Evolutionary conservation across 1,284 basidiomycete genomes (phyloP).

Genomic region (Puccinia triticina): DNA sequence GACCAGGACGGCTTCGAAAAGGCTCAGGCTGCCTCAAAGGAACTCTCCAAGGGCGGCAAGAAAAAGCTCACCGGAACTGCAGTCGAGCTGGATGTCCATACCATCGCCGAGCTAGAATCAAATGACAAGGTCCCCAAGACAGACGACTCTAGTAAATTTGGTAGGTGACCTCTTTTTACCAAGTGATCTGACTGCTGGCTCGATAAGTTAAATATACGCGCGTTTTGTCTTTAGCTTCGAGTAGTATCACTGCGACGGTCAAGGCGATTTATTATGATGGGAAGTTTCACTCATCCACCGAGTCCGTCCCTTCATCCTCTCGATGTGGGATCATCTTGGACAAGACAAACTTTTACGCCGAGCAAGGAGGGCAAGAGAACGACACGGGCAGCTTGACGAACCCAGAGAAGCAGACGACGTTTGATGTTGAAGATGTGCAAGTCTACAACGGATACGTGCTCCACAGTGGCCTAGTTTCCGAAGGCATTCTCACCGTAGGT

Average conservation of each 20-base stretch:
- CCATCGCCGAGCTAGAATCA: slow-evolving; percentile 83
- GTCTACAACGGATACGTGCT: slow-evolving; percentile 81
- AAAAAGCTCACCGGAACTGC: slow-evolving; percentile 66
- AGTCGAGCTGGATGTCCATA: slow-evolving; percentile 94
- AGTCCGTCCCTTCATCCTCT: slow-evolving; percentile 66
- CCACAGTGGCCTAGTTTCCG: slow-evolving; percentile 77
- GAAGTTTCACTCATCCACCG: slow-evolving; percentile 73
- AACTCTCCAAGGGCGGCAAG: slow-evolving; percentile 83
- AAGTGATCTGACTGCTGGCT: background rate
- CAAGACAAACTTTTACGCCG: slow-evolving; percentile 95
- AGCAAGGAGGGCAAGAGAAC: slow-evolving; percentile 94
- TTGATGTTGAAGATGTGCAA: slow-evolving; percentile 91
- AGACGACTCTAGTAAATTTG: slow-evolving; percentile 86
- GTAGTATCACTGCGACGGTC: slow-evolving; percentile 73
- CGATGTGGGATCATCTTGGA: slow-evolving; percentile 87
- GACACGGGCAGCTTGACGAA: slow-evolving; percentile 94
- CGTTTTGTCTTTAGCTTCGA: slow-evolving; percentile 1
- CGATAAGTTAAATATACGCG: background rate
- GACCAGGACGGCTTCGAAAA: slow-evolving; percentile 87
- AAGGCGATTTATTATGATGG: slow-evolving; percentile 85
- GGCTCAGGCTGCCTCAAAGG: slow-evolving; percentile 84
- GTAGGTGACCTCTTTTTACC: slow-evolving; percentile 63
- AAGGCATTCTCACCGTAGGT: slow-evolving; percentile 70
- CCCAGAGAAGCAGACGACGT: slow-evolving; percentile 80
- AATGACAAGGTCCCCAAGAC: slow-evolving; percentile 84